A percentile compares a stretch with the other conserved stretches of the same genome.
Evolutionary conservation across 169 alveolate genomes (phyloP).

Genomic region (Toxoplasma gondii): DNA sequence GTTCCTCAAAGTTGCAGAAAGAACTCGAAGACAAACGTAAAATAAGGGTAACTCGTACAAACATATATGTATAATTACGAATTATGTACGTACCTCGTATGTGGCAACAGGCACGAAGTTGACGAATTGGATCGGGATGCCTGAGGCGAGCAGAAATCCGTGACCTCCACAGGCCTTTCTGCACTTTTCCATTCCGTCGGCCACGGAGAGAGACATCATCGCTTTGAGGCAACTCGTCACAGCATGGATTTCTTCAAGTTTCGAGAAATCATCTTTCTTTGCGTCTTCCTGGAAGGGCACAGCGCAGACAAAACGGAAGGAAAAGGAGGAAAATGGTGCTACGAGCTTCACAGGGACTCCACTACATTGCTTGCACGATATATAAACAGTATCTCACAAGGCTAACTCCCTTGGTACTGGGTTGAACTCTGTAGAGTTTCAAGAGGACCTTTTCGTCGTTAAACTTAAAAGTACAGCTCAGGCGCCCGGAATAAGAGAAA

Average conservation of each 20-base stretch:
- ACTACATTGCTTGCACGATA: too few relatives aligned
- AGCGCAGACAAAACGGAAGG: neutral
- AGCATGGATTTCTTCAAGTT: conserved; percentile 47
- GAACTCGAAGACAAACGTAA: too few relatives aligned
- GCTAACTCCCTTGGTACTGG: too few relatives aligned
- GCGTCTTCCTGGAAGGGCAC: neutral
- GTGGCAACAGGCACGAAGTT: conserved; percentile 64
- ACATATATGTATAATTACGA: too few relatives aligned
- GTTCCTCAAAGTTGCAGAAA: too few relatives aligned
- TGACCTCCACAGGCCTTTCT: conserved; percentile 67
- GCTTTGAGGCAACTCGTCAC: conserved; percentile 66
- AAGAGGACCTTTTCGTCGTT: too few relatives aligned
- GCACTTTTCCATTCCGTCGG: conserved; percentile 67
- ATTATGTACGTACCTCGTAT: conserved; percentile 49
- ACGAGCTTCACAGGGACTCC: neutral
- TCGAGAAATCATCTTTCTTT: neutral
- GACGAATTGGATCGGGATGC: conserved; percentile 55
- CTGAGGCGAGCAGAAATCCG: conserved; percentile 61
- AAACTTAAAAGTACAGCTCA: too few relatives aligned
- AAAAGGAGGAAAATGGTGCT: neutral
- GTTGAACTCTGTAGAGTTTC: too few relatives aligned
- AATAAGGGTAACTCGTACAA: too few relatives aligned
- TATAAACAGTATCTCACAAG: too few relatives aligned
- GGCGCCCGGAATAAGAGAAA: too few relatives aligned
- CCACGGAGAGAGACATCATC: conserved; percentile 40